A percentile compares a stretch with the other conserved stretches of the same genome.
Evolutionary conservation across 768 basidiomycete species (phyloP).

Genomic region (Leccinum variicolor): DNA sequence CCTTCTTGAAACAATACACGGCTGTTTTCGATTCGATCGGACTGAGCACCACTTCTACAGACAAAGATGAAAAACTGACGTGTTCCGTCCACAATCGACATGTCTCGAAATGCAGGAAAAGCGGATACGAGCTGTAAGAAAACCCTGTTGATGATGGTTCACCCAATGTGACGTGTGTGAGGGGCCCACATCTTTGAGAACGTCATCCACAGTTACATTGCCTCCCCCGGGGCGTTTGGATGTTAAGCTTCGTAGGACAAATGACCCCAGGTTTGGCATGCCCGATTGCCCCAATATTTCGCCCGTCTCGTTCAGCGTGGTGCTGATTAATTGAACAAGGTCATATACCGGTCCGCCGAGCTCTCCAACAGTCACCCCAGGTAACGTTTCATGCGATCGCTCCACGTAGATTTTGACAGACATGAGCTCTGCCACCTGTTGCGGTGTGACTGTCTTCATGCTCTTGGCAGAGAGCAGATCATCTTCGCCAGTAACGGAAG

Average conservation of each 20-base stretch:
- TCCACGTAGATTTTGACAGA: constrained; percentile 69
- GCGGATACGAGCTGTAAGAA: constrained; percentile 61
- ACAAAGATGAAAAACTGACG: constrained; percentile 38
- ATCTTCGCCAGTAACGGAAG: constrained; percentile 49
- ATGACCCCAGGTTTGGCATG: constrained; percentile 68
- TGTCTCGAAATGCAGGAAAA: constrained; percentile 82
- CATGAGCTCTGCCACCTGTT: constrained; percentile 71
- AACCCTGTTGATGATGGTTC: constrained; percentile 4
- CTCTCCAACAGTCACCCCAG: constrained; percentile 71
- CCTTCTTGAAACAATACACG: constrained; percentile 91
- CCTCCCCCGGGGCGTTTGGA: constrained; percentile 31
- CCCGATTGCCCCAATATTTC: constrained; percentile 54
- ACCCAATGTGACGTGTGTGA: not conserved
- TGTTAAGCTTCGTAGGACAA: constrained; percentile 67
- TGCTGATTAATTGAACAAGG: constrained; percentile 63
- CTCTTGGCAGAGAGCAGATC: constrained; percentile 67
- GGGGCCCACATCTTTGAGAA: constrained; percentile 58
- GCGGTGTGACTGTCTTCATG: constrained; percentile 49
- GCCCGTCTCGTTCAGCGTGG: constrained; percentile 72
- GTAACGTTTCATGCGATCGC: constrained; percentile 61
- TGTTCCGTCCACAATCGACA: constrained; percentile 60
- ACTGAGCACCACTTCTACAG: not conserved
- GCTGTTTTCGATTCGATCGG: constrained; percentile 36
- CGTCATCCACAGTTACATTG: constrained; percentile 46
- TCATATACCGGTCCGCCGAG: constrained; percentile 73